These are phyloP conservation scores for Cryptosporidium canis DNA, from an alignment of 169 alveolate species.

Conservation along the genomic window DNA sequence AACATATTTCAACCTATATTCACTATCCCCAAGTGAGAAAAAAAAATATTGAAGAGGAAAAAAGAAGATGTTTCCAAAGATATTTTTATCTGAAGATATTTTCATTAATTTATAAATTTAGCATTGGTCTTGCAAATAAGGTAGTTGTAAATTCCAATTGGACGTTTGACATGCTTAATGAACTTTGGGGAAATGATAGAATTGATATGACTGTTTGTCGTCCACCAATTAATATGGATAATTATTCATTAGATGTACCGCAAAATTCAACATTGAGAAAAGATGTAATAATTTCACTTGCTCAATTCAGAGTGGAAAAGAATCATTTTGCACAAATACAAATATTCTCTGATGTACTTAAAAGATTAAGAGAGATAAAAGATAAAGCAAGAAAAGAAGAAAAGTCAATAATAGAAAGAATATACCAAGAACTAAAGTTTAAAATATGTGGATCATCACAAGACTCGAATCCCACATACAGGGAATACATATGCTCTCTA, in stretches of 20 bases:
- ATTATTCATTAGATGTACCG: slow-evolving; percentile 71
- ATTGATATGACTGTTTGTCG: slow-evolving; percentile 73
- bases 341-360: slow-evolving; percentile 77
- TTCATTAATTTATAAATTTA: slow-evolving; percentile 13
- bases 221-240: slow-evolving; percentile 87
- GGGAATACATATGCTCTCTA: slow-evolving; percentile 65
- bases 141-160: slow-evolving; percentile 84
- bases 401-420: slow-evolving; percentile 76
- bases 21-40: slow-evolving; percentile 72
- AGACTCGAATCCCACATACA: slow-evolving; percentile 48
- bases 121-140: slow-evolving; percentile 14
- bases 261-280: slow-evolving; percentile 35
- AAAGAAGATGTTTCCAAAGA: not conserved
- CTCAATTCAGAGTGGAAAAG: slow-evolving; percentile 91
- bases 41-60: not conserved
- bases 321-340: slow-evolving; percentile 82
- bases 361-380: slow-evolving; percentile 66
- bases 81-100: slow-evolving; percentile 27
- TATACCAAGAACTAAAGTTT: slow-evolving; percentile 68
- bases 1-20: slow-evolving; percentile 40
- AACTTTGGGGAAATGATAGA: slow-evolving; percentile 77
- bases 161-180: slow-evolving; percentile 83
- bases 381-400: slow-evolving; percentile 81
- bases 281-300: slow-evolving; percentile 82
- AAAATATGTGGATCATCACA: slow-evolving; percentile 65